Evolutionary conservation across 495 filamentous ascomycete species (phyloP).

Genomic region (Rusavskia elegans): DNA sequence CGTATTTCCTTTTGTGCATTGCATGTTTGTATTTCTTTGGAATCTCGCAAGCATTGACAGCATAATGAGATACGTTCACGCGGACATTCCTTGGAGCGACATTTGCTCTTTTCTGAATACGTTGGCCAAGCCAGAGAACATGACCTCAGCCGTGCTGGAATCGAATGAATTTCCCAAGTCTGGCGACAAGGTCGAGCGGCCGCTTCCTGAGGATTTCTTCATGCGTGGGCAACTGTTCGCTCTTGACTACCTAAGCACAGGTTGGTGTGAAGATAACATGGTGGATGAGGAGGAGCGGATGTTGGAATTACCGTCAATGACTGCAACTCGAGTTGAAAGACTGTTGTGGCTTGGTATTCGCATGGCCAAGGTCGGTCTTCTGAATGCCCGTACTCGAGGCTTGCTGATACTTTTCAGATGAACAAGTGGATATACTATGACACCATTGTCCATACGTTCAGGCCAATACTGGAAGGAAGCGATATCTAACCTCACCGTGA

Average conservation of each 20-base stretch:
- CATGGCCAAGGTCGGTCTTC: slow-evolving; percentile 35
- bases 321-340: slow-evolving; percentile 49
- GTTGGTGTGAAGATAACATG: slow-evolving; percentile 53
- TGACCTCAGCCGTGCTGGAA: slow-evolving; percentile 35
- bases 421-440: not conserved
- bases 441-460: not conserved
- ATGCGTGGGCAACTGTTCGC: slow-evolving; percentile 48
- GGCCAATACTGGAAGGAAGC: not conserved
- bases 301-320: slow-evolving; percentile 51
- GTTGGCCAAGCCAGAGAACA: slow-evolving; percentile 28
- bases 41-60: slow-evolving; percentile 34
- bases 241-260: slow-evolving; percentile 57
- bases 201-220: slow-evolving; percentile 70
- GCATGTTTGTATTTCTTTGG: slow-evolving; percentile 53
- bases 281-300: slow-evolving; percentile 65
- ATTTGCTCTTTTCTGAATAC: slow-evolving; percentile 52
- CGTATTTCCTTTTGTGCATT: slow-evolving; percentile 50
- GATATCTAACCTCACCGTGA: too few relatives aligned
- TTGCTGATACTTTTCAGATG: not conserved
- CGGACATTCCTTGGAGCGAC: slow-evolving; percentile 49
- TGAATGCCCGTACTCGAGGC: not conserved
- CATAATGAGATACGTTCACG: slow-evolving; percentile 36
- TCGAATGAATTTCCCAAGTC: slow-evolving; percentile 33
- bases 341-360: slow-evolving; percentile 54
- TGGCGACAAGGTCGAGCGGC: slow-evolving; percentile 35